Base-by-base conservation (phyloP, 1,284 basidiomycete genomes). In the Microbotryomycetes sp. region DNA sequence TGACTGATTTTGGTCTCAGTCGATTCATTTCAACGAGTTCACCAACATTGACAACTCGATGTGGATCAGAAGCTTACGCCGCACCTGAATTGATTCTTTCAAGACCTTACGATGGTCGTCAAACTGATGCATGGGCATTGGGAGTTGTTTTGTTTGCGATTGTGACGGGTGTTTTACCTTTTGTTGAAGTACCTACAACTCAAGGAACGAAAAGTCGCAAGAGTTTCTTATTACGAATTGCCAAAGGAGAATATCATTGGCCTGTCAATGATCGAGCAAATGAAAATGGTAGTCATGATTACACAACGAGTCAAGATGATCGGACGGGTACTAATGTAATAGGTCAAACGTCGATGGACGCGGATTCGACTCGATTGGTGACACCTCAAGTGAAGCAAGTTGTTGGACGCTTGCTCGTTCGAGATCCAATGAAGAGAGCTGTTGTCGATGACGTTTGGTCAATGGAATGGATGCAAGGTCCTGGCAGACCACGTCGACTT, bases 1-100 rank as follows among this genome's bases (percentile, higher is more conserved):
- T 94, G 12, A 89, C 88, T 28, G 92, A 96, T 74, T 96, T 94
- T 73, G 92, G 92, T 6, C 82, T 96, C 26, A 87, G 89, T 26
- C 83, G 90, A 23, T 92, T 92, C 75, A 86, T 94, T 68, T 84
- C 86, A 64, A 82, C 84, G 0, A 78, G 80, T 6, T 77, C 81
- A 2, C 89, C 89, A 0, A 76, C 86, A 28, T 80, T 94, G n/a
- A 81, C 83, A 19, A 94, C 91, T 1, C 83, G 91, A 1, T 96
- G 92, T 74, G 92, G 92, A 3, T 88, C 86, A 26, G 92, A 96
- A 74, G 88, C 88, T 9, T 94, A 93, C 74, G 90, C 91, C 1
- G 90, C 90, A 6, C 92, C 91, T 0, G 91, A 96, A 74, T 83
- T 96, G 49, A 87, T 94, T 63, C 85, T 87, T 75, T 84, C 82